Evolutionary conservation across 1,284 basidiomycete species (phyloP).

Genomic region (Cryptococcus hybrid): DNA sequence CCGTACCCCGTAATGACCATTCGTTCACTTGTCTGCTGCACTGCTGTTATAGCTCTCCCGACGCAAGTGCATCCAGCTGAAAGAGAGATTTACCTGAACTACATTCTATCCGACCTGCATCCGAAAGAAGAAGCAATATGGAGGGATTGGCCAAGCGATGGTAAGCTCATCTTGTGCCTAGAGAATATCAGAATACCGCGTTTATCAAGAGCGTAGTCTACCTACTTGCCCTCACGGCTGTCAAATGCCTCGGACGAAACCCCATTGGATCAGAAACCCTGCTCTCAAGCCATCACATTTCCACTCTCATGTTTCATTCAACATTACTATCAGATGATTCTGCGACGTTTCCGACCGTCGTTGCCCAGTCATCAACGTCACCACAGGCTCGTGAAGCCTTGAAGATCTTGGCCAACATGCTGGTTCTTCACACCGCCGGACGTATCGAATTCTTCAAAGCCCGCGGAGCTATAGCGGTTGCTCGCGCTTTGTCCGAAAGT

Average conservation of each 20-base stretch:
- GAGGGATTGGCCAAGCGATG: slow-evolving; percentile 26
- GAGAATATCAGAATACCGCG: background rate
- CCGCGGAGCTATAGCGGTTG: slow-evolving; percentile 26
- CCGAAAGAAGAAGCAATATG: slow-evolving; percentile 53
- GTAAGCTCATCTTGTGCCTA: slow-evolving; percentile 15
- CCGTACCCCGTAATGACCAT: background rate
- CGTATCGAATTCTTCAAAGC: slow-evolving; percentile 22
- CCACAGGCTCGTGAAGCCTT: slow-evolving; percentile 30
- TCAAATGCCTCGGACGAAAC: slow-evolving; percentile 73
- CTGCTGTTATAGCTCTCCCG: slow-evolving; percentile 28
- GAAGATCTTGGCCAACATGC: slow-evolving; percentile 35
- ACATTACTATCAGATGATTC: slow-evolving; percentile 19
- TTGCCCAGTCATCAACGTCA: background rate
- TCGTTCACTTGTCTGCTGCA: background rate
- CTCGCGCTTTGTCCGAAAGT: slow-evolving; percentile 25
- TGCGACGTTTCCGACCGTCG: slow-evolving; percentile 3
- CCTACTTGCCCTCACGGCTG: slow-evolving; percentile 60
- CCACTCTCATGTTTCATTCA: slow-evolving; percentile 35
- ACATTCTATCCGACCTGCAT: slow-evolving; percentile 62
- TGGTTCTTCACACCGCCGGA: slow-evolving; percentile 32
- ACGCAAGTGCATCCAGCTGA: slow-evolving; percentile 51
- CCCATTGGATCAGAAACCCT: slow-evolving; percentile 66
- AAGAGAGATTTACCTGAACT: slow-evolving; percentile 55
- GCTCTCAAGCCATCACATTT: slow-evolving; percentile 42
- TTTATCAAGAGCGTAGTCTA: slow-evolving; percentile 18